A percentile compares a stretch with the other conserved stretches of the same genome.
These are phyloP conservation scores for Thoreauomyces humboldtii DNA, from an alignment of 192 early-diverging fungal genomes.

Conservation along the genomic window DNA sequence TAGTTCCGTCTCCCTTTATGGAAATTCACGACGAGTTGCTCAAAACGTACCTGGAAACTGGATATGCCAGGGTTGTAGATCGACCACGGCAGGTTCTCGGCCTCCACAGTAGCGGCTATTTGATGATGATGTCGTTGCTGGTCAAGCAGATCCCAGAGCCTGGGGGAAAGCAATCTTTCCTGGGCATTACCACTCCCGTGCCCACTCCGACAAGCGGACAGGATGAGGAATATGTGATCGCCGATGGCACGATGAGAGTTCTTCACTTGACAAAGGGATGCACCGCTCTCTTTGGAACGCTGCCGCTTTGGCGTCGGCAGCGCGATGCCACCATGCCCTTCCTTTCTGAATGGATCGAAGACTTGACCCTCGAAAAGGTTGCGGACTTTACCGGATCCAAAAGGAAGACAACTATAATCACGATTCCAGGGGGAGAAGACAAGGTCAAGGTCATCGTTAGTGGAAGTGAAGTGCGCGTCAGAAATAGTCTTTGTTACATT, in stretches of 20 bases:
- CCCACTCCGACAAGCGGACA: neutral
- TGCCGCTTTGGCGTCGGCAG: neutral
- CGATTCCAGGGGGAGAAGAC: too few relatives aligned
- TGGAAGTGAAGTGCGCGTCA: neutral
- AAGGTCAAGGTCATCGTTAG: too few relatives aligned
- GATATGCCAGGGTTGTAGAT: conserved; percentile 48
- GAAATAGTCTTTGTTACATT: neutral
- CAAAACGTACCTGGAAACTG: conserved; percentile 44
- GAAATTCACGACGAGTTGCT: conserved; percentile 43
- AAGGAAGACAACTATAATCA: too few relatives aligned
- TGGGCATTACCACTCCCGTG: conserved; percentile 27
- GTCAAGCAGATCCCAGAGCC: conserved; percentile 40
- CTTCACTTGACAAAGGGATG: conserved; percentile 24
- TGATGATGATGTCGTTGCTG: conserved; percentile 29
- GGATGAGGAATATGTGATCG: conserved; percentile 36
- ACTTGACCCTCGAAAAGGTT: conserved; percentile 5
- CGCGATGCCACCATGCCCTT: neutral
- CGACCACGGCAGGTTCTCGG: conserved; percentile 39
- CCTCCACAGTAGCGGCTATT: conserved; percentile 32
- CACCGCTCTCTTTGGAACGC: neutral
- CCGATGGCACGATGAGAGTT: conserved; percentile 15
- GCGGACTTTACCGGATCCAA: neutral
- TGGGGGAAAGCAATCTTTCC: conserved; percentile 28
- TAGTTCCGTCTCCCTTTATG: conserved; percentile 46
- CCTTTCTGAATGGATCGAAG: conserved; percentile 12